Base-by-base conservation (phyloP, 208 protist genomes). In the Herpetomonas tarakana region DNA sequence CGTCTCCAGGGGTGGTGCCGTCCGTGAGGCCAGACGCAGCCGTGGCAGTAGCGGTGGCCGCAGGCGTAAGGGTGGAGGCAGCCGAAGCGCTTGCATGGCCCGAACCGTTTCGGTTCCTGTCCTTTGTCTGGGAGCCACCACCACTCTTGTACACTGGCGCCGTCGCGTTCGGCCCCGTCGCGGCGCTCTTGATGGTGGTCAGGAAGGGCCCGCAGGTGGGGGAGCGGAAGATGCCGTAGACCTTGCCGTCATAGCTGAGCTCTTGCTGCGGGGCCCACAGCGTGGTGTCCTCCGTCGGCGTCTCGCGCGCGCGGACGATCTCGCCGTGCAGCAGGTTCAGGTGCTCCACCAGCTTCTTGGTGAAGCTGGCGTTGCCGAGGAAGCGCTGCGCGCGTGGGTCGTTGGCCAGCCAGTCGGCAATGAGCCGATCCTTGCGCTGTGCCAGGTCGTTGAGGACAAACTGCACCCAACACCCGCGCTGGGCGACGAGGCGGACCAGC, bases 171-270 rank as follows among this genome's bases (percentile, higher is more conserved):
- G 27, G 27, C 9, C 41, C 19, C 27, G 12, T 28, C 55, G 54
- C 58, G 28, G 29, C 35, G 30, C 55, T 25, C 59, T 90, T 86
- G 28, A 90, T 78, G 12, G 83, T 90, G 11, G 83, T 81, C 25
- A 90, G 73, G 55, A 90, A 82, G 3, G 83, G 83, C 2, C 83
- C 83, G 44, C 83, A 86, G 25, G 65, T 18, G 12, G 78, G 76
- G 19, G 83, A 90, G 51, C 78, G 55, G 58, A 83, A 90, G 58
- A 90, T 82, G 58, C 78, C 71, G 58, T 90, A 90, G 1, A 86
- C 61, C 75, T 90, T 90, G 25, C 65, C 55, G 70, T 86, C 83
- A 52, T 86, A 68, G 58, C 78, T 84, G 55, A 52, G 68, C 68
- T 83, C 78, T 62, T 78, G 67, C 44, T 62, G 61, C 0, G 7